These are phyloP conservation scores for Pseudozyma sp. DNA, from an alignment of 1,284 basidiomycete genomes.

Conservation along the genomic window DNA sequence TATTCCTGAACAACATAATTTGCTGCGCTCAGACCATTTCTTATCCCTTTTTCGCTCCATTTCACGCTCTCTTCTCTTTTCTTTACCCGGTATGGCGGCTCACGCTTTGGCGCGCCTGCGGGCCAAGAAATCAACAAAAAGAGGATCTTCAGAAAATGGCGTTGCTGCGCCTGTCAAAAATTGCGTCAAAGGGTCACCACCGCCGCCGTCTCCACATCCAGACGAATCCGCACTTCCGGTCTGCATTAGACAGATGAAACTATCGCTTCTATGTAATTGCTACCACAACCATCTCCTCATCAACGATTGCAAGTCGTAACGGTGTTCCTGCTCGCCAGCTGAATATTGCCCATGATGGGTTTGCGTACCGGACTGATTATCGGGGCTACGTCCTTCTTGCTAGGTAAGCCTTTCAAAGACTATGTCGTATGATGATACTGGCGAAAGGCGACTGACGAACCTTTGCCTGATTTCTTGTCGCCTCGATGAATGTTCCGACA, in stretches of 20 bases:
- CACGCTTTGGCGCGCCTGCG: background rate
- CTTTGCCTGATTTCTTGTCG: background rate
- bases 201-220: constrained; percentile 5
- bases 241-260: background rate
- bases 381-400: constrained; percentile 60
- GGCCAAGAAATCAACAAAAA: background rate
- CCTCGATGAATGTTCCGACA: too few species aligned
- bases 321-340: too few species aligned
- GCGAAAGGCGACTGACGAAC: background rate
- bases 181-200: background rate
- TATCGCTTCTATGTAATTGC: background rate
- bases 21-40: too few species aligned
- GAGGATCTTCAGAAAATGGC: constrained; percentile 17
- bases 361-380: constrained; percentile 53
- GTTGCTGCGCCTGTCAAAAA: background rate
- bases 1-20: too few species aligned
- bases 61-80: background rate
- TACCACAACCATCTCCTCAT: background rate
- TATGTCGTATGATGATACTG: too few species aligned
- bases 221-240: background rate
- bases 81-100: constrained; percentile 2
- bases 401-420: constrained; percentile 46
- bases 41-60: too few species aligned
- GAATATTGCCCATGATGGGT: constrained; percentile 34
- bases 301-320: too few species aligned